Percentiles rank a stretch among this genome's conserved stretches.
Conservation (phyloP, 805 yeast genomes). For the Suhomyces faveliae region DNA sequence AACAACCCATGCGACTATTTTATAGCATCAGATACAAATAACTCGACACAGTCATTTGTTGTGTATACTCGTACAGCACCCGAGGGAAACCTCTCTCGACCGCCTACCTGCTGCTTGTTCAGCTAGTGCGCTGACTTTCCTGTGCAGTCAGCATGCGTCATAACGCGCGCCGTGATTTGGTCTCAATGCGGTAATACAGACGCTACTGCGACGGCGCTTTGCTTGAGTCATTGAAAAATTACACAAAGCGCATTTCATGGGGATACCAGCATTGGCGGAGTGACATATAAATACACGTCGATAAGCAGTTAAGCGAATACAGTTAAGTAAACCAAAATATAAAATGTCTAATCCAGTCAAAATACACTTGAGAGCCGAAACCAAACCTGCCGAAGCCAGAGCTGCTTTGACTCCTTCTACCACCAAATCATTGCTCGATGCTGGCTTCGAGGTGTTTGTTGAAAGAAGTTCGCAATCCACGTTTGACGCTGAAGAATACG, state of each 20-base stretch:
- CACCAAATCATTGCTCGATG: conserved; percentile 75
- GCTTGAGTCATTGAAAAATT: conserved; percentile 6
- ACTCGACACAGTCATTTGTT: no score
- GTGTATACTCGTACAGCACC: no score
- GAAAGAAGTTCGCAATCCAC: conserved; percentile 86
- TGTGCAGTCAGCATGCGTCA: no score
- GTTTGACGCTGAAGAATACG: conserved; percentile 74
- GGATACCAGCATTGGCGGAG: background rate
- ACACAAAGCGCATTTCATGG: conserved; percentile 1
- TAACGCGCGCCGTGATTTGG: no score
- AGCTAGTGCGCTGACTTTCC: no score
- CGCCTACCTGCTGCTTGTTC: no score
- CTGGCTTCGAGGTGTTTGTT: conserved; percentile 85
- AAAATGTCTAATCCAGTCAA: conserved; percentile 43
- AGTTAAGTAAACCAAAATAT: background rate
- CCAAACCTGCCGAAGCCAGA: conserved; percentile 95
- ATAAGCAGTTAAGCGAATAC: background rate
- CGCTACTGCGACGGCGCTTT: background rate
- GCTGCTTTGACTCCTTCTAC: conserved; percentile 95
- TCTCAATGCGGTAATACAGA: background rate
- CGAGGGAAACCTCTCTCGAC: no score
- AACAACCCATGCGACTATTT: no score
- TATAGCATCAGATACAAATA: no score
- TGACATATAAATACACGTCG: background rate
- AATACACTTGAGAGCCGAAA: conserved; percentile 92